Evolutionary conservation across 129 eudicot genomes (phyloP).

Genomic region (Solidago caesia): DNA sequence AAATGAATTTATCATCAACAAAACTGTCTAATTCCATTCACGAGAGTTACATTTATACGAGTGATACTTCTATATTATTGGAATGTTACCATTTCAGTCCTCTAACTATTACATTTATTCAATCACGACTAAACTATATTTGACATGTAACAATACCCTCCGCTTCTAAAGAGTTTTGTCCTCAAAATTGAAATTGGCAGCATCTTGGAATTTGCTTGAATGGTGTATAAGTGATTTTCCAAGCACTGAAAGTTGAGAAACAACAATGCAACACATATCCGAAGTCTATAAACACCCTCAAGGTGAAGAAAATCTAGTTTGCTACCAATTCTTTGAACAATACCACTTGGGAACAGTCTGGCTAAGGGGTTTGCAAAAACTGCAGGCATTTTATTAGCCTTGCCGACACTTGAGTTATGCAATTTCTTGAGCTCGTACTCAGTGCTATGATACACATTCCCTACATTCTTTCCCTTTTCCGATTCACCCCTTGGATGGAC

Average conservation of each 20-base stretch:
- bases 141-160: no score
- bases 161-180: no score
- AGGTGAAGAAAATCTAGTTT: constrained; percentile 92
- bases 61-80: no score
- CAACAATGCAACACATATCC: constrained; percentile 84
- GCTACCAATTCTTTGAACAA: constrained; percentile 69
- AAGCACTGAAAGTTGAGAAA: constrained; percentile 69
- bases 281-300: constrained; percentile 91
- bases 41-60: no score
- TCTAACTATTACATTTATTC: no score
- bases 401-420: constrained; percentile 71
- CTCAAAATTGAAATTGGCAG: constrained; percentile 6
- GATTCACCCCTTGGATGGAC: no score
- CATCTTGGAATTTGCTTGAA: constrained; percentile 52
- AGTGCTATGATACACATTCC: constrained; percentile 42
- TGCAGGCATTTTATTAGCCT: constrained; percentile 92
- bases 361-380: constrained; percentile 73
- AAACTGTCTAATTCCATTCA: no score
- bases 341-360: constrained; percentile 64
- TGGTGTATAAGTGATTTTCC: constrained; percentile 67
- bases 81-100: no score
- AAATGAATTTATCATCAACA: no score
- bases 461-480: constrained; percentile 75
- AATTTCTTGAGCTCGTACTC: constrained; percentile 63
- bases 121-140: no score